Percentiles rank a stretch among this genome's conserved stretches.
These are phyloP conservation scores for Aplosporella prunicola DNA, from an alignment of 2,329 filamentous ascomycete species.

Conservation along the genomic window DNA sequence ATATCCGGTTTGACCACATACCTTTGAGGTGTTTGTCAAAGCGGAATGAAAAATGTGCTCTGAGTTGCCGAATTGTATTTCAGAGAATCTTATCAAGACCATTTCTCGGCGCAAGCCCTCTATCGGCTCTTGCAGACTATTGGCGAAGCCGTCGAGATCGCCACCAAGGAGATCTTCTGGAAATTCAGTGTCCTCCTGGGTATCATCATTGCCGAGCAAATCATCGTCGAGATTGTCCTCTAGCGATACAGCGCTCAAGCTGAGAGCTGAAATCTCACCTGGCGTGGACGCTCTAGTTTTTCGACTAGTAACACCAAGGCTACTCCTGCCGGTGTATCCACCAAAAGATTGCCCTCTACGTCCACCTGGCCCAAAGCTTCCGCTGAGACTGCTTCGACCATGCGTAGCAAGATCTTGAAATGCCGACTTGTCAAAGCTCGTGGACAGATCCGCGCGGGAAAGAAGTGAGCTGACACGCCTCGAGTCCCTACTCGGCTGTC, in stretches of 20 bases:
- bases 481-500: constrained; percentile 49
- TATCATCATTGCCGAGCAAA: constrained; percentile 28
- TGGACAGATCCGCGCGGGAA: constrained; percentile 75
- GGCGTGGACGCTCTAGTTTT: constrained; percentile 48
- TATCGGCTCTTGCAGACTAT: constrained; percentile 21
- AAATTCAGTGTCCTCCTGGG: constrained; percentile 30
- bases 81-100: constrained; percentile 26
- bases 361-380: constrained; percentile 40
- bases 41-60: constrained; percentile 11
- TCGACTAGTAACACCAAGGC: constrained; percentile 31
- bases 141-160: constrained; percentile 20
- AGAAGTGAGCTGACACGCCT: constrained; percentile 86
- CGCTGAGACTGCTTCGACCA: constrained; percentile 35
- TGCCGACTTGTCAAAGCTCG: constrained; percentile 70
- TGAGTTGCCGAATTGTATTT: constrained; percentile 18
- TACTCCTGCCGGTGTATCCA: constrained; percentile 53
- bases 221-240: constrained; percentile 30
- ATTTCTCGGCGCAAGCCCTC: constrained; percentile 31
- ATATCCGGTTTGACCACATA: constrained; percentile 14
- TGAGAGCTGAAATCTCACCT: constrained; percentile 34
- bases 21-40: constrained; percentile 12
- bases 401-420: constrained; percentile 61
- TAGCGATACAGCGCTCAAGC: constrained; percentile 26
- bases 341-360: constrained; percentile 68
- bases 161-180: constrained; percentile 27